Conservation (phyloP, 1,284 basidiomycete genomes). For the Rhodotorula sp. region DNA sequence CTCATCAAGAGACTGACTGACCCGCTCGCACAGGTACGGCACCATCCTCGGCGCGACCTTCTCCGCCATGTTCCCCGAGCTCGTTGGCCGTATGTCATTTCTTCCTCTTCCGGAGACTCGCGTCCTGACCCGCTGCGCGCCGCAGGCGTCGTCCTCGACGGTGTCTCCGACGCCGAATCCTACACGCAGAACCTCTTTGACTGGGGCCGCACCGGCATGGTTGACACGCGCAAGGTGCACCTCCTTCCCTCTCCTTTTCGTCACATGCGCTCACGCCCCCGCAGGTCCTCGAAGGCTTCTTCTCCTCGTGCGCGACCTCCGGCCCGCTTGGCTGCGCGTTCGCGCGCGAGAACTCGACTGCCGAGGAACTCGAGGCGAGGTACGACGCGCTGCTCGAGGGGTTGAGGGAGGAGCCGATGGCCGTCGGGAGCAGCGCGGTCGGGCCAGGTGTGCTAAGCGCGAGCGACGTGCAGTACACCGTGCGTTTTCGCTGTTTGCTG, state of each 20-base stretch:
- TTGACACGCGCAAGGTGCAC: constrained; percentile 38
- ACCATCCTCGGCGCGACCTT: constrained; percentile 47
- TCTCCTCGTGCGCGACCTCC: constrained; percentile 26
- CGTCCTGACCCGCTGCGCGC: neutral
- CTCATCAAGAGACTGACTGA: neutral
- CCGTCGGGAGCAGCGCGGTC: constrained; percentile 22
- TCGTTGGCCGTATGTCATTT: constrained; percentile 31
- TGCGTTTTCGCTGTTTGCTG: neutral
- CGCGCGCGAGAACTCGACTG: constrained; percentile 17
- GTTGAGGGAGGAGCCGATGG: constrained; percentile 22
- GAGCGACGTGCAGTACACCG: constrained; percentile 23
- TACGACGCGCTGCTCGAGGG: constrained; percentile 18
- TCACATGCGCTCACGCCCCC: neutral
- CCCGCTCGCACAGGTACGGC: constrained; percentile 33
- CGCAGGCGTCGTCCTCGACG: constrained; percentile 43
- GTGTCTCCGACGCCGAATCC: constrained; percentile 32
- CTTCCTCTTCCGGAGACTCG: no score
- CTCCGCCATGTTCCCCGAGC: constrained; percentile 47
- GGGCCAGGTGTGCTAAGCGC: constrained; percentile 36
- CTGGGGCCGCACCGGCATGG: constrained; percentile 39
- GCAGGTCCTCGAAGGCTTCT: constrained; percentile 29
- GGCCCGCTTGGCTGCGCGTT: constrained; percentile 33
- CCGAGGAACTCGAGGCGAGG: constrained; percentile 2
- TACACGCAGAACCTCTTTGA: constrained; percentile 38
- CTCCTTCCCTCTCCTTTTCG: neutral